Evolutionary conservation across 495 filamentous ascomycete species (phyloP), one percentile per base, ranked within the genome.

Genomic region (Chaetomium cochliodes): DNA sequence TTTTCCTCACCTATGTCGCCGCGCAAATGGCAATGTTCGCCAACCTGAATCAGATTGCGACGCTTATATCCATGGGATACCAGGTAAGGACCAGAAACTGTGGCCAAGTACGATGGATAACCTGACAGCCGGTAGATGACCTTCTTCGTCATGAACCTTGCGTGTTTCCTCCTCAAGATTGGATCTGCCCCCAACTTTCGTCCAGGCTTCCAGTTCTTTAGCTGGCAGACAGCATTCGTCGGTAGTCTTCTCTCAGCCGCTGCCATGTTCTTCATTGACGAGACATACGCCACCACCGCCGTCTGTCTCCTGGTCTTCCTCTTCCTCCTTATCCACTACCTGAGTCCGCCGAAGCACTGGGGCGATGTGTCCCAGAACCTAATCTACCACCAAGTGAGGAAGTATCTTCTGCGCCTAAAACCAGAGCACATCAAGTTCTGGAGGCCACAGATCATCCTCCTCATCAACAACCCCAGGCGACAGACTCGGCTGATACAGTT

Each of bases 341-440:
- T 83, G 16, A 90, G 88, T 46, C 90, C 91, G 6, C 92, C 92
- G 0, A 96, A 94, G 70, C 84, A 88, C 11, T 96, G 92, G 91
- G 92, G 92, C 1, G 92, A 96, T 76, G 91, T 96, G 42, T 91
- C 89, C 39, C 92, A 96, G 69, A 91, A 88, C 71, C 76, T 96
- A 60, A 96, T 96, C 55, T 96, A 94, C 69, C 92, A 96, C 68
- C 92, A 96, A 77, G 92, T 96, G 7, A 84, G 92, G 57, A 96
- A 96, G 70, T 96, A 96, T 66, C 76, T 96, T 20, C 79, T 96
- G 52, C 85, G 92, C 26, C 80, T 96, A 12, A 88, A 87, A 46
- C 90, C 92, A 64, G 91, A 96, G 64, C 92, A 96, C 69, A 92
- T 96, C 73, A 96, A 96, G 69, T 94, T 93, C 72, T 96, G 91